These are phyloP conservation scores for Bruguiera sexangula DNA, from an alignment of 345 rosid genomes.

Conservation along the genomic window DNA sequence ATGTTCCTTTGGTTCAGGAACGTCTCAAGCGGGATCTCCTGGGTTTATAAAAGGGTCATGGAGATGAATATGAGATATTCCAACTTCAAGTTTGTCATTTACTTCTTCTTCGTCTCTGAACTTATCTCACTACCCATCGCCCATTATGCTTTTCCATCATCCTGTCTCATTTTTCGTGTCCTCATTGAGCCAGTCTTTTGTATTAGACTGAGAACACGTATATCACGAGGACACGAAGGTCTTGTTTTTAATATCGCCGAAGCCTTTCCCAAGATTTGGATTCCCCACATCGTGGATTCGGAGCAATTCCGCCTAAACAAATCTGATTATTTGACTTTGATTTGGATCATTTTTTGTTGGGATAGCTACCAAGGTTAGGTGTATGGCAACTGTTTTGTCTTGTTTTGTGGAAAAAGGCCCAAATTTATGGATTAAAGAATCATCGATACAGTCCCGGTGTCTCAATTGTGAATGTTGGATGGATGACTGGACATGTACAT, in stretches of 20 bases:
- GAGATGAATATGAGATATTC: constrained; percentile 32
- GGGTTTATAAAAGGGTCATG: constrained; percentile 24
- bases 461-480: not conserved
- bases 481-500: not conserved
- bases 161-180: constrained; percentile 20
- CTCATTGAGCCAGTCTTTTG: constrained; percentile 12
- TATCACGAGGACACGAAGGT: constrained; percentile 26
- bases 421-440: constrained; percentile 10
- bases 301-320: constrained; percentile 23
- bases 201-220: constrained; percentile 5
- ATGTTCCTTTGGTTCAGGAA: constrained; percentile 46
- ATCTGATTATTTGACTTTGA: constrained; percentile 8
- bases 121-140: constrained; percentile 19
- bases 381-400: constrained; percentile 30
- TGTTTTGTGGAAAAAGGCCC: constrained; percentile 19
- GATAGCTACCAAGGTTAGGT: constrained; percentile 24
- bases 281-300: constrained; percentile 11
- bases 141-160: constrained; percentile 20
- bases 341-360: constrained; percentile 11
- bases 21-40: constrained; percentile 43
- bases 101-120: not conserved
- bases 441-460: not conserved
- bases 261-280: constrained; percentile 20
- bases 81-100: constrained; percentile 27
- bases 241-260: constrained; percentile 25